A percentile compares a stretch with the other conserved stretches of the same genome.
Evolutionary conservation across 1,139 yeast genomes (phyloP).

Genomic region (Taphrina confusa): DNA sequence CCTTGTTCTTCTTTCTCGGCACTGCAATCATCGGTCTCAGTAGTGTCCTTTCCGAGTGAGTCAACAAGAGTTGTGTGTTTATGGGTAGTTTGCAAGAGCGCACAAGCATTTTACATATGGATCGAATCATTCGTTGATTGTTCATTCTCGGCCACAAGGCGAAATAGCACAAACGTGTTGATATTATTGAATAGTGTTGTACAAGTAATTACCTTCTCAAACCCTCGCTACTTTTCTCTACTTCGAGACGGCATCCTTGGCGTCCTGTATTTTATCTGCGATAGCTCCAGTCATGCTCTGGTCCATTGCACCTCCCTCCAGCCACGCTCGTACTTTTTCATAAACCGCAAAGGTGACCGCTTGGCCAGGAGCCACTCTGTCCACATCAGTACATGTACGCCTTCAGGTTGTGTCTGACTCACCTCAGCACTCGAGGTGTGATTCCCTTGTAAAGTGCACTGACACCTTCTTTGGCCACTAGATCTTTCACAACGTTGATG

Average conservation of each 20-base stretch:
- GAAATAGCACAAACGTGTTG: too few relatives aligned
- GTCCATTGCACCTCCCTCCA: constrained; percentile 49
- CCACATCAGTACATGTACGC: too few relatives aligned
- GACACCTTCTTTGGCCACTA: constrained; percentile 85
- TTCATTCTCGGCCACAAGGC: too few relatives aligned
- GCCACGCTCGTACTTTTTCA: constrained; percentile 74
- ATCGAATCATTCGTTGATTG: too few relatives aligned
- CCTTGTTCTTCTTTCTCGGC: constrained; percentile 26
- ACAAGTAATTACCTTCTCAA: not conserved
- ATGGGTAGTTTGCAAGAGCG: too few relatives aligned
- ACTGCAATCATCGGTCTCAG: constrained; percentile 31
- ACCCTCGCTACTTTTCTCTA: not conserved
- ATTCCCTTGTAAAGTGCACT: constrained; percentile 92
- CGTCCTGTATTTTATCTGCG: constrained; percentile 5
- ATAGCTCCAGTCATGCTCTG: constrained; percentile 5
- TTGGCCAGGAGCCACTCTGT: constrained; percentile 91
- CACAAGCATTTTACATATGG: too few relatives aligned
- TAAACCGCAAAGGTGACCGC: constrained; percentile 97
- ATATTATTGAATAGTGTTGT: not conserved
- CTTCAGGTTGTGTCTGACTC: not conserved
- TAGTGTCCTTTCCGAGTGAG: constrained; percentile 5
- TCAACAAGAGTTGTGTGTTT: too few relatives aligned
- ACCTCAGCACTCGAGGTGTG: constrained; percentile 95
- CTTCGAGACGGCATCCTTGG: constrained; percentile 5
- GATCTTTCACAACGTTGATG: constrained; percentile 73